Base-by-base conservation (phyloP, 495 filamentous ascomycete species). In the Daldinia childiae region DNA sequence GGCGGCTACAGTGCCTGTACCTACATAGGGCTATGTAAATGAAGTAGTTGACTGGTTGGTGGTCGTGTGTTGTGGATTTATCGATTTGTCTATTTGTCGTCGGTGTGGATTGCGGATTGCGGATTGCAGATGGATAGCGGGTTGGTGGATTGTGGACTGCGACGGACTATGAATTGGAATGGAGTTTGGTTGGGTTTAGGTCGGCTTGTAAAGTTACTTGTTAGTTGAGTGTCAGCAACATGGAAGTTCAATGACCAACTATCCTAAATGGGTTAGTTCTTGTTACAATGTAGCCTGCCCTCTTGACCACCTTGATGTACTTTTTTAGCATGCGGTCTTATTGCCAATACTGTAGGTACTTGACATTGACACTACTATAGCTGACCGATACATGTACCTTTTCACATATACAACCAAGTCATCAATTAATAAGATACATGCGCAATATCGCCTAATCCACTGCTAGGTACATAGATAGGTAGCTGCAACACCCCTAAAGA, bases 281-380 rank as follows among this genome's bases (percentile, higher is more conserved):
- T 50, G 62, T 73, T 73, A 69, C 71, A 73, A 34, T 34, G 32
- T 73, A 58, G 58, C 58, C 52, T 58, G 66, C 70, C 68, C 41
- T 62, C 66, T 64, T 66, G n/a, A n/a, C 57, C n/a, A 45, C 39
- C 54, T 43, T n/a, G 34, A 21, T 27, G 57, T 61, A 60, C 38
- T 15, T 7, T 62, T 24, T 19, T 66, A 66, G 32, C 32, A 24
- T 36, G 8, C 12, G 8, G 15, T 30, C 41, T 41, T 30, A 43
- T 41, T 52, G 52, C 26, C 12, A 60, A 54, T 27, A 24, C n/a
- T 3, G 32, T 9, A 9, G 14, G 50, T 52, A 62, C 41, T 39
- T 55, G 19, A 0, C 26, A 48, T 50, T 48, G 8, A 11, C 19
- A 29, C 17, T 1, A 9, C 1, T 57, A 6, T 34, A 4, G 15